These are phyloP conservation scores for Aspergillus luchuensis DNA, from an alignment of 2,329 filamentous ascomycete species.

Conservation along the genomic window DNA sequence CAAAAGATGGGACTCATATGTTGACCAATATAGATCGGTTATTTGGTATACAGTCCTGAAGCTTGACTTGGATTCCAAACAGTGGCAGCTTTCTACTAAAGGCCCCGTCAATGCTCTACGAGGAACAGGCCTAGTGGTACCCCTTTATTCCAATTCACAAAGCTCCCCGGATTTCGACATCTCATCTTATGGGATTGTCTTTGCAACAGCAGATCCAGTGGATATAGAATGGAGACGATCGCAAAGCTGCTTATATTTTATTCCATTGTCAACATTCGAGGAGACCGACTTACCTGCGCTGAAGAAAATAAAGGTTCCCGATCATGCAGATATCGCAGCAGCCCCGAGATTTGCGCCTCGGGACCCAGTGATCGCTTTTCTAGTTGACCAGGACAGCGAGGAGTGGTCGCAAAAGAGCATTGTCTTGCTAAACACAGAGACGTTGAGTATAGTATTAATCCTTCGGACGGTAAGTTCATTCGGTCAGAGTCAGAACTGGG, in stretches of 20 bases:
- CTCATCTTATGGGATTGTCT: background rate
- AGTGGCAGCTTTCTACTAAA: background rate
- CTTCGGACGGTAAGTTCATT: background rate
- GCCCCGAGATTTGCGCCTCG: background rate
- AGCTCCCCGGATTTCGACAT: background rate
- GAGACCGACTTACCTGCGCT: background rate
- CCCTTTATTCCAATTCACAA: background rate
- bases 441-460: background rate
- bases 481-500: background rate
- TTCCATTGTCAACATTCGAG: conserved; percentile 2
- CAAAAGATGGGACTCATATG: conserved; percentile 2
- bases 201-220: background rate
- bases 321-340: background rate
- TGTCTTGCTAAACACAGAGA: background rate
- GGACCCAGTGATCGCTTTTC: background rate
- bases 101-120: conserved; percentile 3
- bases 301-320: background rate
- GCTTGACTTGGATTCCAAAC: background rate
- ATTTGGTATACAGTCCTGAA: conserved; percentile 7
- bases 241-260: background rate
- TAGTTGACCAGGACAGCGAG: background rate
- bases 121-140: background rate
- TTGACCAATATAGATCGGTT: conserved; percentile 2
- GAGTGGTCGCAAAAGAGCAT: conserved; percentile 5
- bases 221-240: background rate